Evolutionary conservation across 805 yeast genomes (phyloP).

Genomic region (Kodamaea neixiangensis): DNA sequence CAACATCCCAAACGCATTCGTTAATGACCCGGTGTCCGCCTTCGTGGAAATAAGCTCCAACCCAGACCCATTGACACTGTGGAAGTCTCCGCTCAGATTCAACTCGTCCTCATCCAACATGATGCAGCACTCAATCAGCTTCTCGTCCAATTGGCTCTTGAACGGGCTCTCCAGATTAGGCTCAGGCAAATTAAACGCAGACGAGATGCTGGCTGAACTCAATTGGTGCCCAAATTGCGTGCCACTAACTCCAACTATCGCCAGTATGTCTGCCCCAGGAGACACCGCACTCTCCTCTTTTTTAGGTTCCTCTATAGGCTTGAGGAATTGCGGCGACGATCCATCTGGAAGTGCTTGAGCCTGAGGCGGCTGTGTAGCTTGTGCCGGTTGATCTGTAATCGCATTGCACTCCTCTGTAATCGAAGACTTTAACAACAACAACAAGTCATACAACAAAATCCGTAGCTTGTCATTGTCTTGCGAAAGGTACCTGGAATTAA

Average conservation of each 20-base stretch:
- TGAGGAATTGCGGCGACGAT: conserved; percentile 1
- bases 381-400: background rate
- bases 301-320: background rate
- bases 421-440: conserved; percentile 52
- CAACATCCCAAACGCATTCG: conserved; percentile 17
- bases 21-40: conserved; percentile 10
- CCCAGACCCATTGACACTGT: conserved; percentile 29
- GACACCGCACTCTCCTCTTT: background rate
- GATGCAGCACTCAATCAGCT: conserved; percentile 19
- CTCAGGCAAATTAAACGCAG: conserved; percentile 34
- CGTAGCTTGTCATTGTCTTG: conserved; percentile 46
- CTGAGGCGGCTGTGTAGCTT: background rate
- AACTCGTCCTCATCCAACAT: conserved; percentile 37
- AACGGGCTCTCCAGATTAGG: conserved; percentile 25
- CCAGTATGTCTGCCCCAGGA: background rate
- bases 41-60: conserved; percentile 22
- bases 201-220: conserved; percentile 6
- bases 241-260: background rate
- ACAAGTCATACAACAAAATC: conserved; percentile 59
- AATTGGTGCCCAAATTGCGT: background rate
- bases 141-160: conserved; percentile 16
- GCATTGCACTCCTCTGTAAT: conserved; percentile 22
- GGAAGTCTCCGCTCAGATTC: conserved; percentile 32
- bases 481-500: conserved; percentile 43
- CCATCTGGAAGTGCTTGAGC: background rate